phyloP scores from a whole-genome alignment of 192 early-diverging fungal genomes.

The Backusella liffmaniae region DNA sequence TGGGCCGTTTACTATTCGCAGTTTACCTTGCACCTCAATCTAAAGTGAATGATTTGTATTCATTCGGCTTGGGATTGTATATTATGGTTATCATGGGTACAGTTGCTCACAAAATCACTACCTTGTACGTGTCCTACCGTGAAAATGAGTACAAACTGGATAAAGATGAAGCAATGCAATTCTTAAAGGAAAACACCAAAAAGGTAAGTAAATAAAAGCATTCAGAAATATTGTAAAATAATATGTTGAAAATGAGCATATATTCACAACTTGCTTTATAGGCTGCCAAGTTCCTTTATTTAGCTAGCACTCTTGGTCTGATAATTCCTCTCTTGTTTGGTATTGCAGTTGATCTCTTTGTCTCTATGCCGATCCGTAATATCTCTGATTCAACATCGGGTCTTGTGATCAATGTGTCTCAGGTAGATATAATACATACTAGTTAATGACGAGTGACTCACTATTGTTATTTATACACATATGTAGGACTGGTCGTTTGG shows the following conservation, averaged over 20 bases:
- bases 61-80: slow-evolving; percentile 70
- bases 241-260: slow-evolving; percentile 8
- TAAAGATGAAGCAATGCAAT: slow-evolving; percentile 7
- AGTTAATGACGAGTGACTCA: not conserved
- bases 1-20: slow-evolving; percentile 54
- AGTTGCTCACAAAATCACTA: slow-evolving; percentile 33
- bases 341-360: slow-evolving; percentile 69
- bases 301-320: slow-evolving; percentile 57
- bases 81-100: slow-evolving; percentile 34
- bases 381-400: slow-evolving; percentile 15
- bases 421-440: slow-evolving; percentile 29
- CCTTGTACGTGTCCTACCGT: slow-evolving; percentile 8
- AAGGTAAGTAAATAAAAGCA: slow-evolving; percentile 11
- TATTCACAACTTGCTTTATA: not conserved
- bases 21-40: slow-evolving; percentile 46
- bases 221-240: not conserved
- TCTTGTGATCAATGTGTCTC: slow-evolving; percentile 29
- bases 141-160: slow-evolving; percentile 14
- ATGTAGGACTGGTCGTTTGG: slow-evolving; percentile 72
- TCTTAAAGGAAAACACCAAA: slow-evolving; percentile 15
- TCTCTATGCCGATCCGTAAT: slow-evolving; percentile 59
- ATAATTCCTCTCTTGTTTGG: slow-evolving; percentile 68
- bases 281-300: slow-evolving; percentile 46
- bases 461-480: slow-evolving; percentile 2
- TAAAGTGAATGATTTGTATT: slow-evolving; percentile 76